Evolutionary conservation across 2,329 filamentous ascomycete genomes (phyloP).

Genomic region (Alternaria burnsii): DNA sequence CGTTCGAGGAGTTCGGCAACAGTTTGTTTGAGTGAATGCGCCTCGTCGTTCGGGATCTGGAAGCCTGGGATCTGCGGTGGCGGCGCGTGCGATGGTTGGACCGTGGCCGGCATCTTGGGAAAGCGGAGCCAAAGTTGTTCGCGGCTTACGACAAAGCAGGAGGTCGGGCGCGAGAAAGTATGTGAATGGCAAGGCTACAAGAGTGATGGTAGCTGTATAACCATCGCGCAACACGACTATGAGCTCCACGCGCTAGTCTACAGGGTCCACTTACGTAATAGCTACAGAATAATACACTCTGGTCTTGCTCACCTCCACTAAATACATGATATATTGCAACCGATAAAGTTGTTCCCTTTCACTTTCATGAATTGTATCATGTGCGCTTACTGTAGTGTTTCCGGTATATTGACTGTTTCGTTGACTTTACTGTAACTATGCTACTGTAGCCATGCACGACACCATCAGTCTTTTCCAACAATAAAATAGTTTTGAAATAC

Average conservation of each 20-base stretch:
- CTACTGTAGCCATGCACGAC: too few relatives aligned
- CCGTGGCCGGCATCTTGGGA: conserved; percentile 30
- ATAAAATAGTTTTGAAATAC: too few relatives aligned
- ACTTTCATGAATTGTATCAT: too few relatives aligned
- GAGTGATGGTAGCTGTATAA: neutral
- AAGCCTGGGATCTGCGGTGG: conserved; percentile 50
- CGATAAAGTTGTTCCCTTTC: neutral
- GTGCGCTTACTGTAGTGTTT: neutral
- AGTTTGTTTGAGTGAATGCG: conserved; percentile 69
- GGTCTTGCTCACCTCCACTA: neutral
- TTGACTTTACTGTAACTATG: neutral
- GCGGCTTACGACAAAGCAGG: neutral
- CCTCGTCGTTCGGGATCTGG: conserved; percentile 33
- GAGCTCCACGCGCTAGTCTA: conserved; percentile 9
- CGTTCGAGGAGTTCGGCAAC: conserved; percentile 80
- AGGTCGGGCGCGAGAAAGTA: neutral
- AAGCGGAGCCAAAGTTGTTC: neutral
- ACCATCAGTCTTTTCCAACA: too few relatives aligned
- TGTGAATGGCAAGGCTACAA: neutral
- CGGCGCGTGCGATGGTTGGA: conserved; percentile 28
- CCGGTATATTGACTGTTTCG: neutral
- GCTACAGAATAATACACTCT: neutral
- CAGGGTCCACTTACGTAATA: conserved; percentile 10
- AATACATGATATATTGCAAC: neutral
- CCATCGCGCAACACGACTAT: neutral